phyloP scores from a whole-genome alignment of 805 yeast genomes.

The Candida silvatica region DNA sequence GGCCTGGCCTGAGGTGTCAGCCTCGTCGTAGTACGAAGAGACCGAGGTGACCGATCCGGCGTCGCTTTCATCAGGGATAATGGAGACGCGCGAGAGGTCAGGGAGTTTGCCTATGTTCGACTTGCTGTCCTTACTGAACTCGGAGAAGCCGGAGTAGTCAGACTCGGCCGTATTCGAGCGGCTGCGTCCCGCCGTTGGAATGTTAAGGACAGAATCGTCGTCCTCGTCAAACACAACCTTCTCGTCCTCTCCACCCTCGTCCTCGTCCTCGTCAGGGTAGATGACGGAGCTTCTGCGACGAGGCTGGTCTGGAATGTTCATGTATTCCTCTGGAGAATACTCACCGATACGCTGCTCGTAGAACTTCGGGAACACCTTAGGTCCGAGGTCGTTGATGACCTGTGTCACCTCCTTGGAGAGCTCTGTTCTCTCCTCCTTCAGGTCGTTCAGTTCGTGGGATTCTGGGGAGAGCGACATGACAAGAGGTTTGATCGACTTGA shows the following conservation, averaged over 20 bases:
- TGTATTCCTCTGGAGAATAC: no score
- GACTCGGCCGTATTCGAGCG: constrained; percentile 13
- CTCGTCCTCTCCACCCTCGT: no score
- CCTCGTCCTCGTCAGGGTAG: no score
- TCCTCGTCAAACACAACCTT: no score
- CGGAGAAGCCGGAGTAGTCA: constrained; percentile 21
- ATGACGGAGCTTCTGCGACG: no score
- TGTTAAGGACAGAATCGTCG: no score
- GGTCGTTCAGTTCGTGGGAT: constrained; percentile 42
- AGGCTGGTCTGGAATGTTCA: no score
- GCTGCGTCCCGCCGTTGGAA: constrained; percentile 5
- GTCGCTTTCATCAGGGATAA: constrained; percentile 24
- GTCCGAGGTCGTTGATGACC: constrained; percentile 73
- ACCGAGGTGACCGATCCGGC: constrained; percentile 6
- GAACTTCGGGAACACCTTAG: constrained; percentile 79
- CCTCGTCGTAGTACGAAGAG: not conserved
- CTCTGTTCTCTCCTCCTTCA: constrained; percentile 52
- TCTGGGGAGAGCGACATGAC: constrained; percentile 44
- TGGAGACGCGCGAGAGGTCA: constrained; percentile 23
- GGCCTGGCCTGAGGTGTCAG: not conserved
- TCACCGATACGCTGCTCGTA: constrained; percentile 12
- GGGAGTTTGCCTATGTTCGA: constrained; percentile 15
- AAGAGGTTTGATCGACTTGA: constrained; percentile 77
- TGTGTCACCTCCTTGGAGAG: constrained; percentile 72
- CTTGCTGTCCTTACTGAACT: constrained; percentile 6